phyloP scores from a whole-genome alignment of 108 stramenopile genomes.

The Cyclotella kingstonii region DNA sequence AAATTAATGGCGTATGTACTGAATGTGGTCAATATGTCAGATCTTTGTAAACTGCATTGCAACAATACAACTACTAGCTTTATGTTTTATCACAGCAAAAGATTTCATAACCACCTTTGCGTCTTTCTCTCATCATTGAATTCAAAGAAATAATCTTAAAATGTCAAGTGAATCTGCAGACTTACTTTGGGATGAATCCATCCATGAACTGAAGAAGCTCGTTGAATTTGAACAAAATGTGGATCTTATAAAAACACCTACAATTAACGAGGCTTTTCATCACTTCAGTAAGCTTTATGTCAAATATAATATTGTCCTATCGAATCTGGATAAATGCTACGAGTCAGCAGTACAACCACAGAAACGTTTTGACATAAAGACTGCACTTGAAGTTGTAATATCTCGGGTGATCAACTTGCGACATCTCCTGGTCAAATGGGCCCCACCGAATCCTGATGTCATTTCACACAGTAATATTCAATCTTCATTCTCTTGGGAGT shows the following conservation, averaged over 20 bases:
- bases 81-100: background rate
- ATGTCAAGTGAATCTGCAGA: conserved; percentile 51
- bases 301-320: conserved; percentile 65
- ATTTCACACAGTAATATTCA: conserved; percentile 18
- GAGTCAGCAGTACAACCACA: conserved; percentile 81
- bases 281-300: conserved; percentile 84
- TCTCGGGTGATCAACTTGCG: conserved; percentile 74
- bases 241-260: conserved; percentile 16
- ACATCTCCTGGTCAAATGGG: conserved; percentile 81
- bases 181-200: conserved; percentile 38
- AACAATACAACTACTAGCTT: background rate
- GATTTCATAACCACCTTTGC: background rate
- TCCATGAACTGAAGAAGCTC: conserved; percentile 20
- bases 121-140: too few species aligned
- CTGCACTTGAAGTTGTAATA: conserved; percentile 73
- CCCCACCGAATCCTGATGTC: conserved; percentile 73
- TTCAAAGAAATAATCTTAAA: background rate
- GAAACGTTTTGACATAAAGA: conserved; percentile 78
- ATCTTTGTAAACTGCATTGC: too few species aligned
- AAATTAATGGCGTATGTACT: too few species aligned
- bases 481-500: conserved; percentile 79
- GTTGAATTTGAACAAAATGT: conserved; percentile 22
- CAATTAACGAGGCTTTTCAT: conserved; percentile 63
- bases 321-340: conserved; percentile 66
- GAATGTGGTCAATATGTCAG: too few species aligned